Evolutionary conservation across 345 rosid genomes (phyloP).

Genomic region (Aurinia saxatilis): DNA sequence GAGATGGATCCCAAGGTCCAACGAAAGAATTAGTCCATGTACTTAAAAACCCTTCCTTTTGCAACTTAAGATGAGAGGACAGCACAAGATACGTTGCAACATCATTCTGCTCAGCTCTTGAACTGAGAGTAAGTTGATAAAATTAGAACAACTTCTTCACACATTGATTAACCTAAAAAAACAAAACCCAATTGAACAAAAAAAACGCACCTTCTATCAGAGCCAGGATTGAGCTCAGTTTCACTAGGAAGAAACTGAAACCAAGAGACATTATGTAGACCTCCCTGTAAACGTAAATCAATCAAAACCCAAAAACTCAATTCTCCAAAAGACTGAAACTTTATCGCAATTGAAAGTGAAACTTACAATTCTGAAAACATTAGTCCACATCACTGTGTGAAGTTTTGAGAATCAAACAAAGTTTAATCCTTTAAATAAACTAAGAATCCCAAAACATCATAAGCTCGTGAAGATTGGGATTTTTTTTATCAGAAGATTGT

Average conservation of each 20-base stretch:
- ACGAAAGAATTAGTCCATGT: conserved; percentile 99
- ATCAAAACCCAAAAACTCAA: neutral
- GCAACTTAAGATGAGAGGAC: conserved; percentile 83
- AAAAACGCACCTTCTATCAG: conserved; percentile 61
- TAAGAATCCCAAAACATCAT: neutral
- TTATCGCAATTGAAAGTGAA: neutral
- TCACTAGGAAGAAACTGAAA: conserved; percentile 93
- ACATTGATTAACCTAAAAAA: neutral
- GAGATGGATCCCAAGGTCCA: conserved; percentile 99
- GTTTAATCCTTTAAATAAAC: neutral
- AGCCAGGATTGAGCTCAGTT: conserved; percentile 57
- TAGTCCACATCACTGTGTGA: conserved; percentile 66
- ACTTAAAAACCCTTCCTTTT: conserved; percentile 78
- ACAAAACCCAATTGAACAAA: neutral
- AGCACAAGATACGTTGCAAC: conserved; percentile 75
- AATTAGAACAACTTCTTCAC: neutral
- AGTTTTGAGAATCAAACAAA: neutral
- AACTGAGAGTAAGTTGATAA: conserved; percentile 23
- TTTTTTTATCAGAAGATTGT: no score
- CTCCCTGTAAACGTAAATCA: conserved; percentile 47
- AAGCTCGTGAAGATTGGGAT: neutral
- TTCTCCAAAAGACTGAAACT: neutral
- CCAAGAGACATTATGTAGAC: conserved; percentile 85
- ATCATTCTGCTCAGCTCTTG: conserved; percentile 78
- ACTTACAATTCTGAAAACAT: conserved; percentile 77